Base-by-base conservation (phyloP, 2,329 filamentous ascomycete species). In the Cytospora piceae region DNA sequence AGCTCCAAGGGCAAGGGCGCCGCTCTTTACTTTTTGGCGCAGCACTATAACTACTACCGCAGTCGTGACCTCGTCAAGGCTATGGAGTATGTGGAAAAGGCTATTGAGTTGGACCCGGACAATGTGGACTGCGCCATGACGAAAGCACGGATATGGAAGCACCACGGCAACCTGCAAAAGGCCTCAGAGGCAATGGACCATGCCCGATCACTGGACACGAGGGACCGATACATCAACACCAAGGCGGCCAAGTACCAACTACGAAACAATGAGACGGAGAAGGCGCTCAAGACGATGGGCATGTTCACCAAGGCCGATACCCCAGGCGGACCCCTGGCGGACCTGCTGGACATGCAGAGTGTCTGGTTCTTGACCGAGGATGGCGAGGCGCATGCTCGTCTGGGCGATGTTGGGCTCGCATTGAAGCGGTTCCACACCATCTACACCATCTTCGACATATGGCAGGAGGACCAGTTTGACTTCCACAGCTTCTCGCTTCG, bases 381-480 rank as follows among this genome's bases (percentile, higher is more conserved):
- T 74, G 95, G 93, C 63, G 92, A 97, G 79, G 89, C 94, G 3
- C 93, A 94, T 76, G 83, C 91, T 65, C 89, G 95, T 59, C 90
- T 93, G 75, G 89, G 89, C 69, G 93, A 96, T 72, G 81, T 91
- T 56, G 93, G 90, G 4, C 84, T 97, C 66, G 94, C 96, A 0
- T 82, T 99, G 61, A 99, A 99, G 82, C 88, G 96, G 58, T 94
- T 97, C 78, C 92, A 94, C 70, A 84, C 92, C 27, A 87, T 99
- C 65, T 90, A 90, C 76, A 93, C 92, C 78, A 96, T 99, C 70
- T 99, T 99, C 73, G 94, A 98, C 70, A 88, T 93, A 24, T 99
- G 95, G 95, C 91, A 96, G 75, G 96, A 99, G 76, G 95, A 99
- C 72, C 95, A 99, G 74, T 97, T 98, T 73, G 95, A 99, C 76